Evolutionary conservation across 2,329 filamentous ascomycete species (phyloP).

Genomic region (Pyrenophora graminea): DNA sequence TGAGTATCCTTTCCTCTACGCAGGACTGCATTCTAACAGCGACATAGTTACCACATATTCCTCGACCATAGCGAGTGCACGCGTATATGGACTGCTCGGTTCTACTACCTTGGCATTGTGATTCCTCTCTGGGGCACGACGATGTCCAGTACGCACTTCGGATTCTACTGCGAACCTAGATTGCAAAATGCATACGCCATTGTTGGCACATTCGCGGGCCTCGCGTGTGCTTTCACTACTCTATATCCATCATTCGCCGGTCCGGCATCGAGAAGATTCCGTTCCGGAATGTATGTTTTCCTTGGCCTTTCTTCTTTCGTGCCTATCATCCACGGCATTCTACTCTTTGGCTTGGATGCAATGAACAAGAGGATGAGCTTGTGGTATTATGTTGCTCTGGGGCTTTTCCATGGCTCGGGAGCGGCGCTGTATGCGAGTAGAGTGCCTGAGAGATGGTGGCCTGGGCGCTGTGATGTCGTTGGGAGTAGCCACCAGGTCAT

Average conservation of each 20-base stretch:
- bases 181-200: conserved; percentile 45
- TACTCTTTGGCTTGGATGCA: conserved; percentile 36
- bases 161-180: conserved; percentile 47
- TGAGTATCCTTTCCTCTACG: conserved; percentile 36
- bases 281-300: conserved; percentile 49
- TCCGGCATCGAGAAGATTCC: conserved; percentile 40
- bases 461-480: conserved; percentile 51
- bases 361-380: conserved; percentile 47
- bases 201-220: conserved; percentile 29
- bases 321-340: conserved; percentile 48
- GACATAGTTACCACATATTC: conserved; percentile 72
- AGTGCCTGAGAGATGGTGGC: conserved; percentile 52
- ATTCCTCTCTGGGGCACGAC: conserved; percentile 77
- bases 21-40: background rate
- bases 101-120: conserved; percentile 85
- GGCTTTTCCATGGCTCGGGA: conserved; percentile 43
- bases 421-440: conserved; percentile 39
- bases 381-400: conserved; percentile 47
- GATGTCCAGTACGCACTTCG: conserved; percentile 71
- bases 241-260: conserved; percentile 33
- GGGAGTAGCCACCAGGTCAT: conserved; percentile 57
- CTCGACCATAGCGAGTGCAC: conserved; percentile 78
- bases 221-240: conserved; percentile 46
- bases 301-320: conserved; percentile 50
- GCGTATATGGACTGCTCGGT: conserved; percentile 78